These are phyloP conservation scores for Fusarium pseudocircinatum DNA, from an alignment of 2,329 filamentous ascomycete species.

Conservation along the genomic window DNA sequence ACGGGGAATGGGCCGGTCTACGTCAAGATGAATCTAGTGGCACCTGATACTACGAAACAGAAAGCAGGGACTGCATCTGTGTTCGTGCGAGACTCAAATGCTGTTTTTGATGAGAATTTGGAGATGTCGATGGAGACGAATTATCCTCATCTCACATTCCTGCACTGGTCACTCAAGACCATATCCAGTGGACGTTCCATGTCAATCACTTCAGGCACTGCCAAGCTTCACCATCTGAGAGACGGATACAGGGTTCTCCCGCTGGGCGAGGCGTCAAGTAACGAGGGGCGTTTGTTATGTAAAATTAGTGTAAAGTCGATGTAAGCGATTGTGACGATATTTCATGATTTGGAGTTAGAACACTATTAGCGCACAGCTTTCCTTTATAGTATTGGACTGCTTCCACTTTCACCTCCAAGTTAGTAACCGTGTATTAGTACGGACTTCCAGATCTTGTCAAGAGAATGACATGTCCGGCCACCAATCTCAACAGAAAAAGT, in stretches of 20 bases:
- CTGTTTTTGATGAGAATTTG: neutral
- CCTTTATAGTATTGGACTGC: accelerated
- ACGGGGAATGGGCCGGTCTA: accelerated
- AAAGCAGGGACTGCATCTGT: neutral
- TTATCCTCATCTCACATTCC: neutral
- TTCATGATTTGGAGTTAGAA: neutral
- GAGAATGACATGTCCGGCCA: neutral
- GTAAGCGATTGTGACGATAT: neutral
- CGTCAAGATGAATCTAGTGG: conserved; percentile 1
- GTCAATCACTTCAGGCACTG: neutral
- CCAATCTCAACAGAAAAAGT: neutral
- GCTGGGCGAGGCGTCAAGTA: neutral
- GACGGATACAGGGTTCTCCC: conserved; percentile 4
- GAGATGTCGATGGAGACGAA: neutral
- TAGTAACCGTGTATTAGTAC: too few relatives aligned
- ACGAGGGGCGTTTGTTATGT: neutral
- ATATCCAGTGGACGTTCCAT: neutral
- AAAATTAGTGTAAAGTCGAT: neutral
- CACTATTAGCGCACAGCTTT: neutral
- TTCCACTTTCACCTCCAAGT: neutral
- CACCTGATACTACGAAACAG: neutral
- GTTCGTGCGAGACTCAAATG: accelerated
- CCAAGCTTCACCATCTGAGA: neutral
- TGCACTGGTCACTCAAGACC: neutral
- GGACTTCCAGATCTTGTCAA: neutral